These are phyloP conservation scores for Cajanus cajan DNA, from an alignment of 306 rosid species.

Conservation along the genomic window DNA sequence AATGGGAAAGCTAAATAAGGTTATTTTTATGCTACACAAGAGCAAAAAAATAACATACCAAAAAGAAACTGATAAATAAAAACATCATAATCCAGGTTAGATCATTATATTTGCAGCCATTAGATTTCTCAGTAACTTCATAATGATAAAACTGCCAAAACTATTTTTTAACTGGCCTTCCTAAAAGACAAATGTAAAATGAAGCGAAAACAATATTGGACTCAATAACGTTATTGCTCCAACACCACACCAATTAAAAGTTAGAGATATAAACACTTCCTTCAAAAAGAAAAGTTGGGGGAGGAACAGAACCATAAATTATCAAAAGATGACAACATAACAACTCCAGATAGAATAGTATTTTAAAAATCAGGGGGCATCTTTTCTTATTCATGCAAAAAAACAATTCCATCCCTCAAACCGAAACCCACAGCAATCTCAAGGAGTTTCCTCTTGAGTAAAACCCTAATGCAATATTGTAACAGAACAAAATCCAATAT, in stretches of 20 bases:
- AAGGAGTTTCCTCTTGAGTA: neutral
- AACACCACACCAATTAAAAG: neutral
- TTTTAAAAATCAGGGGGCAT: neutral
- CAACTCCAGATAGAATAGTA: neutral
- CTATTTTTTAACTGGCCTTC: neutral
- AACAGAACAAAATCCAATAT: constrained; percentile 2
- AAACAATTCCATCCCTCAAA: neutral
- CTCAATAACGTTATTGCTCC: neutral
- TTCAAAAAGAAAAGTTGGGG: neutral
- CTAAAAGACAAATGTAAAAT: neutral
- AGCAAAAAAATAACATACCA: neutral
- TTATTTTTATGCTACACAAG: neutral
- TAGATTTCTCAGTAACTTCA: neutral
- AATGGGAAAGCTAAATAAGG: neutral
- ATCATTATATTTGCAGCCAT: neutral
- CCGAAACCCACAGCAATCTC: neutral
- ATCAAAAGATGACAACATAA: neutral
- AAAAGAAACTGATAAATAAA: neutral
- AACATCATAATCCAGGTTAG: neutral
- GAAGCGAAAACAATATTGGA: neutral
- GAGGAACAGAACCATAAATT: neutral
- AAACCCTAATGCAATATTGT: neutral
- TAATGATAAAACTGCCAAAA: neutral
- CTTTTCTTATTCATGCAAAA: neutral
- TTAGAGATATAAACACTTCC: neutral